Conservation (phyloP, 495 filamentous ascomycete species). For the Xylaria curta region DNA sequence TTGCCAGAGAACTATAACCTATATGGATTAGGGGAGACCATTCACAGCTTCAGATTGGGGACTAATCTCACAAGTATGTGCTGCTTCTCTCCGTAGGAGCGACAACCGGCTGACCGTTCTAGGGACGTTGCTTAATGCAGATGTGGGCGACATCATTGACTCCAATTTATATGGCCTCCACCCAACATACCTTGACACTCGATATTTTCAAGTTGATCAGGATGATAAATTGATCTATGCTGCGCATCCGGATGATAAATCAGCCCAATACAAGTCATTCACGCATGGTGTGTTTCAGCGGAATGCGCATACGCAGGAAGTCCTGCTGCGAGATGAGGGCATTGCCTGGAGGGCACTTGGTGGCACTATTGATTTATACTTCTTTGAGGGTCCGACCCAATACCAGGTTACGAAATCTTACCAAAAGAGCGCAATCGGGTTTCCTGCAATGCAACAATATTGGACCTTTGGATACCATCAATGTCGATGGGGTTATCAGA, state of each 20-base stretch:
- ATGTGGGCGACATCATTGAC: conserved; percentile 66
- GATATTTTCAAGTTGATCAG: conserved; percentile 63
- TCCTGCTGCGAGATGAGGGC: conserved; percentile 66
- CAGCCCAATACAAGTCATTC: conserved; percentile 64
- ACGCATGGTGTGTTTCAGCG: conserved; percentile 86
- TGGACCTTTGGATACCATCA: conserved; percentile 89
- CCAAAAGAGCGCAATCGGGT: conserved; percentile 68
- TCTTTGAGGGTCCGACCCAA: conserved; percentile 76
- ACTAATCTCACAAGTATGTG: conserved; percentile 74
- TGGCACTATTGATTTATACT: conserved; percentile 83
- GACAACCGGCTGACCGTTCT: conserved; percentile 8
- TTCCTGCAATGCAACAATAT: conserved; percentile 86
- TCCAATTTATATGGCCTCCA: conserved; percentile 84
- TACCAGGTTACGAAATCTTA: conserved; percentile 75
- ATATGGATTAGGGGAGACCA: conserved; percentile 85
- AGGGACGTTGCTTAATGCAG: conserved; percentile 74
- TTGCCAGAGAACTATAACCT: conserved; percentile 76
- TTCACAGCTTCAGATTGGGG: conserved; percentile 73
- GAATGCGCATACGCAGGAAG: conserved; percentile 80
- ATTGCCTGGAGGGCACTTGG: conserved; percentile 84
- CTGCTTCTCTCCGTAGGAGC: not conserved
- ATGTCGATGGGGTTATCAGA: conserved; percentile 82
- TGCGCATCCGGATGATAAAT: conserved; percentile 59
- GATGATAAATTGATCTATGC: conserved; percentile 60
- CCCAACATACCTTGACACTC: conserved; percentile 83